Evolutionary conservation across 1,139 yeast species (phyloP), one percentile per base, ranked within the genome.

Genomic region (Yamadazyma trypodendri): DNA sequence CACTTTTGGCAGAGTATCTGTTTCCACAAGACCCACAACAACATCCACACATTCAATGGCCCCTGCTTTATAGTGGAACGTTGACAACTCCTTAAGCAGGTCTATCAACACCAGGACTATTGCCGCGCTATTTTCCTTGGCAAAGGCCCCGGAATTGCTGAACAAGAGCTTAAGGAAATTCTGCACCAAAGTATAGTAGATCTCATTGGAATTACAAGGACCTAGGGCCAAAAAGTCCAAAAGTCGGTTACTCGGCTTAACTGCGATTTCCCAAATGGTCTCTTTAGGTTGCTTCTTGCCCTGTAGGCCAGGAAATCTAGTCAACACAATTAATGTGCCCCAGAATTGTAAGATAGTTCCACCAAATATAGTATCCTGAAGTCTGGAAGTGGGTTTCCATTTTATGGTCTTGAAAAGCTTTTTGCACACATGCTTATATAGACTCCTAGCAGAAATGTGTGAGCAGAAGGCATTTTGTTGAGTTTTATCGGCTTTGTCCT

Each of bases 251-350:
- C 40, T 48, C 53, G 73, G 40, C 60, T 72, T 48, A 64, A 57
- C 37, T 52, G 75, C 81, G 24, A 66, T 61, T 10, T 68, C 60
- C 83, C 87, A 81, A 36, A 82, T 64, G 9, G 70, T 69, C 43
- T 63, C 69, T 44, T 67, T 68, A 18, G 65, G 49, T 34, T 53
- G 54, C 17, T 40, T 61, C 40, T 48, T 64, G 55, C 45, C 46
- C 36, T 47, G 41, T n/a, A 49, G 32, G 13, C 16, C 48, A 28
- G 53, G 36, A 40, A 65, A 67, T 6, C 54, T 48, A 1, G 78
- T 71, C 31, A 81, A 51, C 1, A 59, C 51, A 1, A 61, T 56
- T 23, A 82, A 51, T 0, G 79, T 62, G 13, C 72, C 69, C 55
- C 84, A 55, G 10, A 81, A 69, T 20, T 74, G 72, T 1, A 79